phyloP scores from a whole-genome alignment of 139 green algal genomes.

The Haematococcus lacustris region DNA sequence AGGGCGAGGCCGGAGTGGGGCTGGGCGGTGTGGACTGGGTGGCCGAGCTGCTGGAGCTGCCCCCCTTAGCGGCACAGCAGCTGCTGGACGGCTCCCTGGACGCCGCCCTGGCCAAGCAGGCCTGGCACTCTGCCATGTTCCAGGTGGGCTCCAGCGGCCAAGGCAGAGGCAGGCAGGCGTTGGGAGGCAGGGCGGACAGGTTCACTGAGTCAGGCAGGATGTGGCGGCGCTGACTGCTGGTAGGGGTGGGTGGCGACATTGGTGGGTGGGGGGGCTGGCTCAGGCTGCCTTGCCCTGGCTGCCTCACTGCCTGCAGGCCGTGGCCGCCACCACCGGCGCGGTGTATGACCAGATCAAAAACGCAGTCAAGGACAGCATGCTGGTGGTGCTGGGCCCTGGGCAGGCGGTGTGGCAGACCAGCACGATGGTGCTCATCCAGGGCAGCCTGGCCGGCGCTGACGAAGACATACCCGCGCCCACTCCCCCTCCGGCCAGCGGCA shows the following conservation, averaged over 20 bases:
- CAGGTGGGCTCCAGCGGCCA: too few relatives aligned
- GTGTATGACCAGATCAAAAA: slow-evolving; percentile 20
- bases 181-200: background rate
- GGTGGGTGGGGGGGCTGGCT: too few relatives aligned
- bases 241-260: too few relatives aligned
- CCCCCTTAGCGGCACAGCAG: background rate
- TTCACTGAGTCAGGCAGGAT: too few relatives aligned
- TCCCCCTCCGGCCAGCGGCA: too few relatives aligned
- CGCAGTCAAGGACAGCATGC: slow-evolving; percentile 15
- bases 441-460: too few relatives aligned
- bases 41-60: slow-evolving; percentile 13
- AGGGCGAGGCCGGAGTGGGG: background rate
- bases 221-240: too few relatives aligned
- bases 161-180: background rate
- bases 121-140: slow-evolving; percentile 1
- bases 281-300: too few relatives aligned
- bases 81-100: slow-evolving; percentile 12
- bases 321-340: slow-evolving; percentile 11
- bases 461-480: too few relatives aligned
- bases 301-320: slow-evolving; percentile 14
- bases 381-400: slow-evolving; percentile 24
- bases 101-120: background rate
- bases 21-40: slow-evolving; percentile 11
- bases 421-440: slow-evolving; percentile 38
- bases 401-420: slow-evolving; percentile 18